phyloP scores from a whole-genome alignment of 352 stramenopile species.

The Globisporangium canariense region DNA sequence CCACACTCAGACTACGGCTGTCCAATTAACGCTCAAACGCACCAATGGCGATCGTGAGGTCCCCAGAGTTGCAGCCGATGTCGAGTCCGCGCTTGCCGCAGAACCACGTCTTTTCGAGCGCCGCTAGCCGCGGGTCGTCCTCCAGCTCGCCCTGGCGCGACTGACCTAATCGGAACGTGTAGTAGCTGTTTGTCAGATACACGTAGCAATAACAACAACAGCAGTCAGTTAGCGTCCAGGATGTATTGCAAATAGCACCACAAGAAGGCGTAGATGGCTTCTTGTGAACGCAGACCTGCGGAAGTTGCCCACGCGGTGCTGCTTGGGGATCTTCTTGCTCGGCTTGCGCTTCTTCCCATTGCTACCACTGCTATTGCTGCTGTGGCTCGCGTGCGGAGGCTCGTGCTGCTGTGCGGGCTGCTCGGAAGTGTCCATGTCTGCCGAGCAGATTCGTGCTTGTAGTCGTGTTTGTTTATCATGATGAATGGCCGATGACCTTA shows the following conservation, averaged over 20 bases:
- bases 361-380: neutral
- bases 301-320: slow-evolving; percentile 74
- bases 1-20: neutral
- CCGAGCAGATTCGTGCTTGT: no score
- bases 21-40: neutral
- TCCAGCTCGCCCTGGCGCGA: slow-evolving; percentile 44
- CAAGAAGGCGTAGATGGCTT: neutral
- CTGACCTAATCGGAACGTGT: slow-evolving; percentile 69
- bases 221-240: neutral
- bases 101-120: slow-evolving; percentile 70
- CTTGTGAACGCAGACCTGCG: slow-evolving; percentile 33
- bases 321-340: slow-evolving; percentile 30
- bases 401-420: neutral
- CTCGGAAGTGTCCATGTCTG: neutral
- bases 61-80: slow-evolving; percentile 80
- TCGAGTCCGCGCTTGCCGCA: slow-evolving; percentile 57
- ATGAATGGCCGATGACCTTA: no score
- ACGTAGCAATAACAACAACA: neutral
- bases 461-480: no score
- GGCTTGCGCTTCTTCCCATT: slow-evolving; percentile 19
- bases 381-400: neutral
- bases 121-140: slow-evolving; percentile 53
- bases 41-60: slow-evolving; percentile 75
- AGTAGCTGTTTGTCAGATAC: slow-evolving; percentile 42
- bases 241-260: neutral